A percentile compares a stretch with the other conserved stretches of the same genome.
Evolutionary conservation across 1,284 basidiomycete species (phyloP).

Genomic region (Anthracocystis walkeri): DNA sequence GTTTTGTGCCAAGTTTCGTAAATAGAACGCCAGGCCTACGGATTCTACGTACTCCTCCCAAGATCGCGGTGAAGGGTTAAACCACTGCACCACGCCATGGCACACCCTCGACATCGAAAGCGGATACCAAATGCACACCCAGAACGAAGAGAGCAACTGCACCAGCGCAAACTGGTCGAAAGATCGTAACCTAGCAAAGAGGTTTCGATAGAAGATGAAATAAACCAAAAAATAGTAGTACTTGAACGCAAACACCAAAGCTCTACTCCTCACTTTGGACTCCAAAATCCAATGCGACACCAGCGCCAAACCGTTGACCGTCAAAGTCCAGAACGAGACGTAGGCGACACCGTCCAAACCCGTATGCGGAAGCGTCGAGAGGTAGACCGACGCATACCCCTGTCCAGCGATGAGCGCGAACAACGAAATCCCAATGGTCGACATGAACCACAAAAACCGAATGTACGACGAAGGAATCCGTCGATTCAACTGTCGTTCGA

Average conservation of each 20-base stretch:
- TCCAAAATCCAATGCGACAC: conserved; percentile 73
- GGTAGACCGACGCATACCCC: conserved; percentile 74
- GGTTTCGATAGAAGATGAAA: conserved; percentile 71
- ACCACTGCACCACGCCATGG: conserved; percentile 71
- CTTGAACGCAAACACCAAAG: conserved; percentile 74
- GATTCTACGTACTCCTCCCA: conserved; percentile 73
- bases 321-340: conserved; percentile 74
- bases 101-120: conserved; percentile 73
- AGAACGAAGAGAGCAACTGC: conserved; percentile 73
- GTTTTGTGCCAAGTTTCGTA: conserved; percentile 74
- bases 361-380: conserved; percentile 74
- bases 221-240: conserved; percentile 70
- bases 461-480: conserved; percentile 74
- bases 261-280: conserved; percentile 72
- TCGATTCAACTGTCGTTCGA: conserved; percentile 71
- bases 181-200: conserved; percentile 69
- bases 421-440: conserved; percentile 72
- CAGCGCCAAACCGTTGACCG: conserved; percentile 72
- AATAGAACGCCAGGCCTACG: conserved; percentile 72
- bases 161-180: conserved; percentile 72
- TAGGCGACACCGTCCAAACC: conserved; percentile 74
- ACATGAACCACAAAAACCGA: conserved; percentile 75
- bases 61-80: conserved; percentile 71
- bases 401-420: conserved; percentile 74
- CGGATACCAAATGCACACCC: conserved; percentile 73